Conservation (phyloP, 129 eudicot genomes). For the Flaveria brownii region DNA sequence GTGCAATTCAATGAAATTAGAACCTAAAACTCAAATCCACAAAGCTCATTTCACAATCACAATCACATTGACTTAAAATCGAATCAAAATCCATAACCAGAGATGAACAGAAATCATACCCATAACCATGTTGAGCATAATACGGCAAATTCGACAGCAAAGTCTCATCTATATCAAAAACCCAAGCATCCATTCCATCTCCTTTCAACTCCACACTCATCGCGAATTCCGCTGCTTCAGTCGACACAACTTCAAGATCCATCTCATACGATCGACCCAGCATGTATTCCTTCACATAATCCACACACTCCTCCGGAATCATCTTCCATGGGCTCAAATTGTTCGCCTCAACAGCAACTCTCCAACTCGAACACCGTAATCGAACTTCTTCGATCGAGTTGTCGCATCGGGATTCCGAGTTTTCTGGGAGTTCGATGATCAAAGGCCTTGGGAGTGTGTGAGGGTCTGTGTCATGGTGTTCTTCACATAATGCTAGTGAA, state of each 20-base stretch:
- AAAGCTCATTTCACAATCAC: too few species aligned
- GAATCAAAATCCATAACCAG: not conserved
- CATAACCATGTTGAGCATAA: constrained; percentile 78
- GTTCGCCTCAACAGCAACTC: constrained; percentile 80
- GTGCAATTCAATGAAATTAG: too few species aligned
- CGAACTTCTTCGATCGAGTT: constrained; percentile 20
- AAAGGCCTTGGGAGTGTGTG: constrained; percentile 17
- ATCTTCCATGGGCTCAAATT: constrained; percentile 81
- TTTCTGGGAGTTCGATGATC: constrained; percentile 40
- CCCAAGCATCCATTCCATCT: constrained; percentile 80
- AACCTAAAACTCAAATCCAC: not conserved
- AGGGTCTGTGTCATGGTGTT: not conserved
- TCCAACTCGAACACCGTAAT: constrained; percentile 74
- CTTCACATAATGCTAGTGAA: not conserved
- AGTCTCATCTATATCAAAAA: constrained; percentile 95
- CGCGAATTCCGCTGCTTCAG: constrained; percentile 56
- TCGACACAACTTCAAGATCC: constrained; percentile 64
- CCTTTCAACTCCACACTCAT: constrained; percentile 41
- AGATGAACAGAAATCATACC: constrained; percentile 46
- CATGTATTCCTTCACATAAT: constrained; percentile 66
- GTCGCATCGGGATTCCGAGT: constrained; percentile 19
- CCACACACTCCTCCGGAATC: constrained; percentile 71
- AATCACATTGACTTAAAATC: too few species aligned
- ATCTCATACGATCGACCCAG: constrained; percentile 40
- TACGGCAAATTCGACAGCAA: constrained; percentile 92